Base-by-base conservation (phyloP, 106 monocot genomes). In the Dendrobium huoshanense region DNA sequence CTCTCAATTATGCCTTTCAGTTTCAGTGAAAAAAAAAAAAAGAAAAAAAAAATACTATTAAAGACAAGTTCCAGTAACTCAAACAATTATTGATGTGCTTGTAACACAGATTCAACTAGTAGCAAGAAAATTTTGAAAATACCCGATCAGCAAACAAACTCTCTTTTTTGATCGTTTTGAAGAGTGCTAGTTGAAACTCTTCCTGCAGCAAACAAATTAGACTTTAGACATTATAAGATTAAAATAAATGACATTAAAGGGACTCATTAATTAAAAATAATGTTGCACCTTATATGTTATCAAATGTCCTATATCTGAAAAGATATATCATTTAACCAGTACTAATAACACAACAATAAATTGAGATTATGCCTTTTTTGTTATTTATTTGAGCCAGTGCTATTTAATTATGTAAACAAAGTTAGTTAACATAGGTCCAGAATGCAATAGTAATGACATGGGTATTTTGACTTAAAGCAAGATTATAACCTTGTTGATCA, bases 401-500 rank as follows among this genome's bases (percentile, higher is more conserved):
- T 13, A 51, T 51, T 51, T 51, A 16, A 51, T 10, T 13, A 51
- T 51, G 1, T 13, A 51, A 51, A 16, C 51, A 51, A 51, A 51
- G 51, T 13, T 13, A 51, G 3, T 51, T 51, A 70, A 33, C 13
- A 33, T 4, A 70, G 33, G 2, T 61, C 22, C 61, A 61, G 7
- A 61, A 61, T 61, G 61, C 22, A 61, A 10, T 22, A 61, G 24
- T 4, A 56, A 56, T 16, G 56, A 56, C 56, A 61, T 61, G 8
- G 33, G 33, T 11, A 27, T 33, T 70, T 70, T 15, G 45, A 20
- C 68, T 47, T 40, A 19, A 33, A 59, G 55, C 4, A 7, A 58
- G 27, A 45, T 48, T 65, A 77, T 78, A 75, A 91, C 94, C 89
- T 94, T 94, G 83, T 94, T 91, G 75, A 94, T 94, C 89, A 94